Conservation (phyloP, 805 yeast species). For the Maudiozyma bulderi region DNA sequence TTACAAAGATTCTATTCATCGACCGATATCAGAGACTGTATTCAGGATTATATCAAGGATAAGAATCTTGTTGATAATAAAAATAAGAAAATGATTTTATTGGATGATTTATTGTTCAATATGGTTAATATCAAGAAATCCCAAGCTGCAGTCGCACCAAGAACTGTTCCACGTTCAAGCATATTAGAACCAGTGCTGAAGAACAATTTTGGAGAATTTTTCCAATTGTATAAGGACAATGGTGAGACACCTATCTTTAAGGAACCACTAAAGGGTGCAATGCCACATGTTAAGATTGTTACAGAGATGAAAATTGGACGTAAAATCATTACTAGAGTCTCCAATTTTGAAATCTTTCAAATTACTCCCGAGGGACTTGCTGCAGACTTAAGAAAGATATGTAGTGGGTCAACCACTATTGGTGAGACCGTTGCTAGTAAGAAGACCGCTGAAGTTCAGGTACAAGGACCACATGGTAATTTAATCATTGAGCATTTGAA, state of each 20-base stretch:
- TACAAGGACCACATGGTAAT: constrained; percentile 84
- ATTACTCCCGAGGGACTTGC: constrained; percentile 59
- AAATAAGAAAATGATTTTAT: constrained; percentile 43
- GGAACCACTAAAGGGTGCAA: constrained; percentile 48
- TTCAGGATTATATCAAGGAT: constrained; percentile 47
- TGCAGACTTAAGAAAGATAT: constrained; percentile 58
- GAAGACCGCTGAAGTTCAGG: constrained; percentile 56
- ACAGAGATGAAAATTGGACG: constrained; percentile 76
- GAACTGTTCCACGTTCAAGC: constrained; percentile 34
- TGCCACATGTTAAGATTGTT: constrained; percentile 56
- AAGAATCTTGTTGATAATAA: constrained; percentile 41
- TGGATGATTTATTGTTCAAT: constrained; percentile 46
- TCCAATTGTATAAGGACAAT: constrained; percentile 33
- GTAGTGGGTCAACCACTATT: constrained; percentile 83
- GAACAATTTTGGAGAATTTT: constrained; percentile 41
- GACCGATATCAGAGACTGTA: constrained; percentile 42
- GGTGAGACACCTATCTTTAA: constrained; percentile 34
- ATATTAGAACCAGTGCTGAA: constrained; percentile 35
- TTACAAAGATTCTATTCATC: constrained; percentile 37
- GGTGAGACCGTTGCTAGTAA: constrained; percentile 47
- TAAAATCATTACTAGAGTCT: constrained; percentile 64
- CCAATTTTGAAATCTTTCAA: constrained; percentile 57
- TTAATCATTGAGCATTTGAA: constrained; percentile 47
- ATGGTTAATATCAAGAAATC: constrained; percentile 24
- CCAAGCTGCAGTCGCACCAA: constrained; percentile 21